Percentiles rank a stretch among this genome's conserved stretches.
phyloP scores from a whole-genome alignment of 495 filamentous ascomycete species.

The Aspergillus sclerotiicarbonarius region DNA sequence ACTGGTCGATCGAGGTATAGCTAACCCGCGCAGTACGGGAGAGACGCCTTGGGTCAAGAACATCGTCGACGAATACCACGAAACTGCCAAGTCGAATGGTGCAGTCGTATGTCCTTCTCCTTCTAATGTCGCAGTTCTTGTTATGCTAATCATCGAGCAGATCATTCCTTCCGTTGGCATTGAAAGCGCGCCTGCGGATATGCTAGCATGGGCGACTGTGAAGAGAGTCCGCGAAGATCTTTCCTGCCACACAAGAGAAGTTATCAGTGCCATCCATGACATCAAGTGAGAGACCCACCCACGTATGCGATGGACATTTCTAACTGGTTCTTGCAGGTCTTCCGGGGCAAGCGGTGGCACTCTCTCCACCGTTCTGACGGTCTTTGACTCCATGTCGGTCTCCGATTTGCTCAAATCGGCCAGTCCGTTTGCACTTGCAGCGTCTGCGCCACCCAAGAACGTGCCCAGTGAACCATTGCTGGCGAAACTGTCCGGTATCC shows the following conservation, averaged over 20 bases:
- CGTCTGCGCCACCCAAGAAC: constrained; percentile 47
- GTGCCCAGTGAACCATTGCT: constrained; percentile 32
- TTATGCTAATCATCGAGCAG: constrained; percentile 34
- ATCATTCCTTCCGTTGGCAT: constrained; percentile 85
- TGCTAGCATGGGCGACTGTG: constrained; percentile 70
- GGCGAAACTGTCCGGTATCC: constrained; percentile 57
- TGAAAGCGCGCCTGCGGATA: constrained; percentile 82
- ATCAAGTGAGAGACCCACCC: constrained; percentile 47
- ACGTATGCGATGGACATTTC: constrained; percentile 6
- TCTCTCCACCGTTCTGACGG: constrained; percentile 58
- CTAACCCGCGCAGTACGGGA: constrained; percentile 58
- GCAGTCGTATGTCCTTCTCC: constrained; percentile 56
- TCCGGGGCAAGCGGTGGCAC: constrained; percentile 74
- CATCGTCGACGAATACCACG: constrained; percentile 80
- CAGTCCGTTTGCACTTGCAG: constrained; percentile 66
- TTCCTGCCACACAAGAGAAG: constrained; percentile 52
- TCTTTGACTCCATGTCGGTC: constrained; percentile 61
- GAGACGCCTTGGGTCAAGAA: constrained; percentile 77
- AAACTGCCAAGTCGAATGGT: constrained; percentile 67
- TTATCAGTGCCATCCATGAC: constrained; percentile 60
- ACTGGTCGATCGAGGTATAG: not conserved
- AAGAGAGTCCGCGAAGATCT: constrained; percentile 60
- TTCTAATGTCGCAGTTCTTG: not conserved
- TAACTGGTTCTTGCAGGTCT: constrained; percentile 21
- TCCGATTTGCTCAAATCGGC: constrained; percentile 53